Evolutionary conservation across 1,139 yeast species (phyloP), one percentile per base, ranked within the genome.

Genomic region (Pneumocystis carinii): DNA sequence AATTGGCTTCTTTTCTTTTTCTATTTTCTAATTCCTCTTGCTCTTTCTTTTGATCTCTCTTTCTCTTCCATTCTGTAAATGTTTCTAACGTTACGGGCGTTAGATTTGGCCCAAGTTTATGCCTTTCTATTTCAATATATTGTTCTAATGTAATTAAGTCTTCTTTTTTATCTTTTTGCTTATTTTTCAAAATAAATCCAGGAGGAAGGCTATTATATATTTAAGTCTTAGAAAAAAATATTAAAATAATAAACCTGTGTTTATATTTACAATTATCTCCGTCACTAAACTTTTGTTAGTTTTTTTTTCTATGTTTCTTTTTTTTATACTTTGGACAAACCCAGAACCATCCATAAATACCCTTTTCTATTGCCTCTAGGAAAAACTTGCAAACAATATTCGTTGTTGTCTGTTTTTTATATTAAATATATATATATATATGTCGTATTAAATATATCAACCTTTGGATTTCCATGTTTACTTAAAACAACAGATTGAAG

Each of bases 301-400:
- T 17, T n/a, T n/a, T 3, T 56, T 39, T 59, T 56, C 19, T 19
- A 39, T 39, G 24, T 24, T 59, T 24, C 14, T 24, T 39, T 35
- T 59, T 35, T 19, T 14, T 62, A 57, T 92, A 92, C 70, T 88
- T 88, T 48, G 98, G 99, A 78, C 99, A 92, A 39, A 82, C 81
- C 99, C 98, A 92, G 76, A 92, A 90, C 98, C 98, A 92, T 70
- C 99, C 98, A 73, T 94, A 92, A 74, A 92, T 90, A 65, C 95
- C 94, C 72, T 90, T 90, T 73, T 94, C 98, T 66, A 94, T 97
- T 0, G 98, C 98, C 66, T 90, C 96, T 70, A 92, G 87, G 76
- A 94, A 94, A 75, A 75, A 84, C 75, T 90, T 92, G 81, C 99
- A 94, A 61, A 94, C 90, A 68, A 82, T 94, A 68, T 92, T 97